These are phyloP conservation scores for Coccomyxa sp. DNA, from an alignment of 139 green algal genomes.

Conservation along the genomic window DNA sequence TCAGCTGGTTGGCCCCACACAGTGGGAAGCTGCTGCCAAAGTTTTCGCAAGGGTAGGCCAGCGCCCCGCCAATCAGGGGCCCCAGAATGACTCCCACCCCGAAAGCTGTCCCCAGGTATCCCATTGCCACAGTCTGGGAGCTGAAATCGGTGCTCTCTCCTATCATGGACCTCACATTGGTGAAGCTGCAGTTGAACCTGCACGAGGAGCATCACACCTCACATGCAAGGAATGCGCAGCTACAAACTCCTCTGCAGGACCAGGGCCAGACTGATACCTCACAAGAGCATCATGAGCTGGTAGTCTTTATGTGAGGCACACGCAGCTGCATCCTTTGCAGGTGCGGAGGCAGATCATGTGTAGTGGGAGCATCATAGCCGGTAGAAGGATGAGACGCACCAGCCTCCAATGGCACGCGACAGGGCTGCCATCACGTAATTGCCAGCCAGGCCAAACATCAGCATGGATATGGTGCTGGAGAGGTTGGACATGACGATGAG, in stretches of 20 bases:
- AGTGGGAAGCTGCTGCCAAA: background rate
- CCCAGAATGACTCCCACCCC: background rate
- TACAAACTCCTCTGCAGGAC: too few relatives aligned
- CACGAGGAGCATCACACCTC: too few relatives aligned
- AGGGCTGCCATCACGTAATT: background rate
- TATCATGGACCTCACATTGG: background rate
- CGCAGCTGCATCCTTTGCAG: background rate
- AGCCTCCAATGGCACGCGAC: background rate
- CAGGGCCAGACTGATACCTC: too few relatives aligned
- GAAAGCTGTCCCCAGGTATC: background rate
- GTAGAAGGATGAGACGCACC: background rate
- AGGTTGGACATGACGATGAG: background rate
- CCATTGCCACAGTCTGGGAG: background rate
- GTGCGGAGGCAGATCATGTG: background rate
- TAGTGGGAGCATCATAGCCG: background rate
- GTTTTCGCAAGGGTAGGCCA: background rate
- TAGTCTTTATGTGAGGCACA: too few relatives aligned
- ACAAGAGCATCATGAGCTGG: background rate
- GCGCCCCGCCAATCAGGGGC: background rate
- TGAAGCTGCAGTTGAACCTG: too few relatives aligned
- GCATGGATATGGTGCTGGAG: background rate
- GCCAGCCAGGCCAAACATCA: background rate
- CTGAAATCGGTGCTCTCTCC: background rate
- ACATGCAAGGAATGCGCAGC: too few relatives aligned
- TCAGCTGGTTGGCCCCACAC: background rate